Evolutionary conservation across 305 asterid species (phyloP).

Genomic region (Fraxinus velutina): DNA sequence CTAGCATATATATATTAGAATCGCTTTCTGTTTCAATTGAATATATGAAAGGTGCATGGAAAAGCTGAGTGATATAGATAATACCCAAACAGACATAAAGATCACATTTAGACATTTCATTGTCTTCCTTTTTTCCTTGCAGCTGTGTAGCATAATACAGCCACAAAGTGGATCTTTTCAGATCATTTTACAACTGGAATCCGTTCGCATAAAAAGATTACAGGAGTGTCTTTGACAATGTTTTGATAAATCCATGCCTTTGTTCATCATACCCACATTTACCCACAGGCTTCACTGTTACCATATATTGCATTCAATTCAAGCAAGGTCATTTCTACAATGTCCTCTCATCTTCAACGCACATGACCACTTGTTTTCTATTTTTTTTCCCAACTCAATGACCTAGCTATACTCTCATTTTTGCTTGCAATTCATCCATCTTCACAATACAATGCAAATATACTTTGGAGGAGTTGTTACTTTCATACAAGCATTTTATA

Average conservation of each 20-base stretch:
- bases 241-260: constrained; percentile 11
- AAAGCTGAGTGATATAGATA: not conserved
- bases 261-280: not conserved
- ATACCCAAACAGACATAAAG: not conserved
- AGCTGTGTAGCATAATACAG: not conserved
- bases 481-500: constrained; percentile 10
- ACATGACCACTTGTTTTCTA: not conserved
- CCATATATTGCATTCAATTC: constrained; percentile 6
- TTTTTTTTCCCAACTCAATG: constrained; percentile 6
- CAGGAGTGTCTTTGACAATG: not conserved
- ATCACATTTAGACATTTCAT: not conserved
- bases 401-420: constrained; percentile 8
- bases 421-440: constrained; percentile 7
- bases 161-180: not conserved
- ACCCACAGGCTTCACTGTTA: not conserved
- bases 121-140: not conserved
- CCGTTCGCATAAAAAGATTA: not conserved
- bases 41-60: not conserved
- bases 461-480: constrained; percentile 1
- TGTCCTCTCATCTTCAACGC: not conserved
- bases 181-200: not conserved
- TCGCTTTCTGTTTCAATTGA: not conserved
- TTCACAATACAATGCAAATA: constrained; percentile 7
- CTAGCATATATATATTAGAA: not conserved
- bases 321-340: not conserved